These are phyloP conservation scores for Coemansia sp. DNA, from an alignment of 192 early-diverging fungal genomes.

Conservation along the genomic window DNA sequence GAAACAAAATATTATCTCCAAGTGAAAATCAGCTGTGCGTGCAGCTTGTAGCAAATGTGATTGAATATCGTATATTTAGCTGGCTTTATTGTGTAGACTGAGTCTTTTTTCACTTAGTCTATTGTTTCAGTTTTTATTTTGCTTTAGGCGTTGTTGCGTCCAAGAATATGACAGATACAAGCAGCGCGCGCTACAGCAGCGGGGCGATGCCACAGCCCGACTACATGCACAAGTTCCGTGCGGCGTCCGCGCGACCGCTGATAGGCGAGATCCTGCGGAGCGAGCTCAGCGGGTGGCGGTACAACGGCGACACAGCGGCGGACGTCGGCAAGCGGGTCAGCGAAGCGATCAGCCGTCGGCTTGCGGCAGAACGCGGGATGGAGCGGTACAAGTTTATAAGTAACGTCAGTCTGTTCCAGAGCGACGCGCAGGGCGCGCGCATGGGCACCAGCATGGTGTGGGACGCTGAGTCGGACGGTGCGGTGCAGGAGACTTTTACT, in stretches of 20 bases:
- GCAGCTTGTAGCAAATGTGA: no score
- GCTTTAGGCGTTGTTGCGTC: not conserved
- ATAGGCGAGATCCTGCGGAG: constrained; percentile 24
- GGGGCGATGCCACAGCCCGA: constrained; percentile 8
- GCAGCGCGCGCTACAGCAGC: not conserved
- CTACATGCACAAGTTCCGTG: constrained; percentile 28
- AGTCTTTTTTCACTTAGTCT: not conserved
- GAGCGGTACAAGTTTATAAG: constrained; percentile 44
- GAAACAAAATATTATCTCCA: no score
- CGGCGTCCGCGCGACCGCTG: constrained; percentile 10
- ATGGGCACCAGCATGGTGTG: constrained; percentile 29
- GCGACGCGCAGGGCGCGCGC: constrained; percentile 33
- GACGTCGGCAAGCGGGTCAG: constrained; percentile 17
- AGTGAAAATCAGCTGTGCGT: no score
- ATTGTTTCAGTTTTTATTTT: not conserved
- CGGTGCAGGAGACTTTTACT: constrained; percentile 24
- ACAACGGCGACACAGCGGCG: constrained; percentile 21
- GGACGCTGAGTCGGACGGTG: constrained; percentile 24
- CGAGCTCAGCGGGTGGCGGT: constrained; percentile 16
- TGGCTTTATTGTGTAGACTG: no score
- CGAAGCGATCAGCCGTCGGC: constrained; percentile 21
- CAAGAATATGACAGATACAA: not conserved
- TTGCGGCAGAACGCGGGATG: constrained; percentile 21
- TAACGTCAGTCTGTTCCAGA: constrained; percentile 34
- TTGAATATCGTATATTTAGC: no score